phyloP scores from a whole-genome alignment of 805 yeast species.

The Clavispora asparagi region DNA sequence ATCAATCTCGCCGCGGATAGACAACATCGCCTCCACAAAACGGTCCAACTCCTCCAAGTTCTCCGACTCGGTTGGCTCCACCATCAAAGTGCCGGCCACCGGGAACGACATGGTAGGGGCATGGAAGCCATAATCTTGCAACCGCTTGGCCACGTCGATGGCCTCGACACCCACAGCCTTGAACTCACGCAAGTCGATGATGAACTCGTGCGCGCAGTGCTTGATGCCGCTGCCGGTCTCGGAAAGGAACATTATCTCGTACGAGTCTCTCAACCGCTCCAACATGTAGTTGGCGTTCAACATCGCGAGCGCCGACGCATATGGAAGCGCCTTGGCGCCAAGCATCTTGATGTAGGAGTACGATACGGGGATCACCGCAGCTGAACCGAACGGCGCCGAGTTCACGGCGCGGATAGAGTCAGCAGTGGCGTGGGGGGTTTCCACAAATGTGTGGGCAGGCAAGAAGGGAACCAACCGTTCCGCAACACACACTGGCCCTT shows the following conservation, averaged over 20 bases:
- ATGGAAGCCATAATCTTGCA: constrained; percentile 98
- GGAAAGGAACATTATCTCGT: constrained; percentile 70
- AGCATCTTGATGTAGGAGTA: constrained; percentile 93
- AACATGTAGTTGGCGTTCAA: constrained; percentile 96
- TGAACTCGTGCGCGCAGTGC: constrained; percentile 95
- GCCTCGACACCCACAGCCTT: constrained; percentile 83
- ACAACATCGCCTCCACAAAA: constrained; percentile 80
- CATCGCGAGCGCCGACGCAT: constrained; percentile 85
- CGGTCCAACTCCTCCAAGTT: constrained; percentile 83
- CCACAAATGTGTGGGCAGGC: constrained; percentile 68
- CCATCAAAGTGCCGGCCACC: constrained; percentile 94
- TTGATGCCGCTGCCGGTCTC: constrained; percentile 42
- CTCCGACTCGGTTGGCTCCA: constrained; percentile 97
- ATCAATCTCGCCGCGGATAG: constrained; percentile 78
- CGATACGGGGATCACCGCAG: constrained; percentile 87
- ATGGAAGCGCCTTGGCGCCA: constrained; percentile 81
- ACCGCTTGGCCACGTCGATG: constrained; percentile 91
- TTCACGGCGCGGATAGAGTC: constrained; percentile 70
- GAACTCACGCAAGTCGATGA: constrained; percentile 82
- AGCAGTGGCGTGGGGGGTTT: constrained; percentile 43
- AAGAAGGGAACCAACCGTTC: constrained; percentile 73
- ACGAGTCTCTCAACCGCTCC: constrained; percentile 64
- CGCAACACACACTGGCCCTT: constrained; percentile 94
- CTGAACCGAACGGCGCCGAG: constrained; percentile 95
- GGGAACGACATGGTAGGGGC: constrained; percentile 99